Base-by-base conservation (phyloP, 1,284 basidiomycete species). In the Tilletia setariae region DNA sequence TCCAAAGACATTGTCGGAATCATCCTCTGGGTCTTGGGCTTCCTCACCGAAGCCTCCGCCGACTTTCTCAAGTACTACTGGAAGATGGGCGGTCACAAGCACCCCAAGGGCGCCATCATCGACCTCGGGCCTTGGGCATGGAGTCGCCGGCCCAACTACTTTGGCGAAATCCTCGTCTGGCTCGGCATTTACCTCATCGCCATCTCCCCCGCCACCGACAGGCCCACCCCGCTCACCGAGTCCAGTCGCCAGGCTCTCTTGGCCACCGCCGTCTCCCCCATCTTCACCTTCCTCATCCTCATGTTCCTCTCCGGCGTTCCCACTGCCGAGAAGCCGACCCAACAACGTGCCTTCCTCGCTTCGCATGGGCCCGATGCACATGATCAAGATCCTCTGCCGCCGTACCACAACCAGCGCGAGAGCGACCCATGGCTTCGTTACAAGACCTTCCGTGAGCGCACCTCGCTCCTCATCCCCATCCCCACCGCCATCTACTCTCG, bases 311-410 rank as follows among this genome's bases (percentile, higher is more conserved):
- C 89, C 2, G 90, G 90, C 1, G 78, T 91, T 19, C 90, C 90
- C 0, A 88, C 88, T 0, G 89, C 89, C 1, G 89, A 91, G 79
- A 90, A 90, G 80, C 89, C 89, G 0, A 85, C 87, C 23, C 89
- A 89, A 3, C 86, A 88, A 76, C 87, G 86, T 73, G 90, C 87
- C 77, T 90, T 87, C 81, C 83, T 90, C 63, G 85, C 89, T 79
- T 86, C 86, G 21, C 83, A 88, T 73, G 85, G 84, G 1, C 82
- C 84, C 16, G 23, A 63, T 42, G 72, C 84, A 35, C 82, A 84
- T 19, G 79, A 75, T 59, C 75, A 69, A 25, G 42, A 68, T 1
- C 62, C 66, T 21, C 67, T 75, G 30, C 75, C 72, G 11, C 75
- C 70, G 64, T 61, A 65, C 28, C 70, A 70, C 42, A 42, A 68